Evolutionary conservation across 2,329 filamentous ascomycete species (phyloP).

Genomic region (Fusarium clavum): DNA sequence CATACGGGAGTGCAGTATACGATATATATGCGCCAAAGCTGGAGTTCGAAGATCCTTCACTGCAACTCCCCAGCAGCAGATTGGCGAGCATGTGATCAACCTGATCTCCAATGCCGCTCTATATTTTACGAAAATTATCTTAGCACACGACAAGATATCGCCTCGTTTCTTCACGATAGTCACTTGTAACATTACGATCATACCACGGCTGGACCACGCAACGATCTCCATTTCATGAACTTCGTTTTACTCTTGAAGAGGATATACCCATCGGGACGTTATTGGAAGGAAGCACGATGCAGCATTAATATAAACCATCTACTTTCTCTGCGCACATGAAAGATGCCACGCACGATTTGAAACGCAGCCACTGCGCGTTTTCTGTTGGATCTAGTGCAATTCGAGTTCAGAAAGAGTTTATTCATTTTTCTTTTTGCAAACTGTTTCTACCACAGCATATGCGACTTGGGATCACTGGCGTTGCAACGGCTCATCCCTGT

Average conservation of each 20-base stretch:
- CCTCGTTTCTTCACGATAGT: constrained; percentile 31
- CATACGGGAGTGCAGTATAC: constrained; percentile 62
- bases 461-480: constrained; percentile 4
- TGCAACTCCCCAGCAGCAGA: constrained; percentile 70
- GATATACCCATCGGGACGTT: constrained; percentile 49
- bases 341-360: constrained; percentile 20
- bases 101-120: neutral
- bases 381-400: neutral
- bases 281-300: constrained; percentile 43
- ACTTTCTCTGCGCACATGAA: constrained; percentile 28
- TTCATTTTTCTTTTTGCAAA: constrained; percentile 14
- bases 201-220: constrained; percentile 41
- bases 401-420: constrained; percentile 1
- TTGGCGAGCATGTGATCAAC: constrained; percentile 65
- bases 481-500: constrained; percentile 6
- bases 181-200: constrained; percentile 44
- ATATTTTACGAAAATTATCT: constrained; percentile 33
- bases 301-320: constrained; percentile 10
- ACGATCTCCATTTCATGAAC: constrained; percentile 36
- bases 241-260: constrained; percentile 42
- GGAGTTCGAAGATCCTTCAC: constrained; percentile 67
- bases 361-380: constrained; percentile 30
- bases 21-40: constrained; percentile 67
- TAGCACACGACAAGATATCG: constrained; percentile 11
- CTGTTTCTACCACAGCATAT: constrained; percentile 10